These are phyloP conservation scores for Saccharomycopsis lassenensis DNA, from an alignment of 805 yeast species.

Conservation along the genomic window DNA sequence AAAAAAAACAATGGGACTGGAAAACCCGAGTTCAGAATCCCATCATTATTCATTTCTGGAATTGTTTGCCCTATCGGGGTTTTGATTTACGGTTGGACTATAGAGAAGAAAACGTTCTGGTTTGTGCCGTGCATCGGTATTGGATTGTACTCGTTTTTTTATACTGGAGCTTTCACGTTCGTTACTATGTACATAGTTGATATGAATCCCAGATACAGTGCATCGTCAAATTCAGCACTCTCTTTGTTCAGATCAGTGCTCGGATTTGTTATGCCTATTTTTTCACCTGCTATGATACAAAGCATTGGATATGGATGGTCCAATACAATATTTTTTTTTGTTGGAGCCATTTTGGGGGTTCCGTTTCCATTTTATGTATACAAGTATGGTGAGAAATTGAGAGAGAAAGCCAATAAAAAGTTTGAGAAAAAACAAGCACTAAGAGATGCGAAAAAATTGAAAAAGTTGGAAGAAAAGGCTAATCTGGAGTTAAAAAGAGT, in stretches of 20 bases:
- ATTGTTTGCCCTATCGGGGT: conserved; percentile 48
- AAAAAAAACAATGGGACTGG: conserved; percentile 38
- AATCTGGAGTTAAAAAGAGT: no score
- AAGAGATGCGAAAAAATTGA: conserved; percentile 33
- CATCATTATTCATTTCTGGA: conserved; percentile 38
- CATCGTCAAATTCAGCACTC: conserved; percentile 57
- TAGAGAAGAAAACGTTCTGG: conserved; percentile 44
- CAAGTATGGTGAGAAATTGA: conserved; percentile 43
- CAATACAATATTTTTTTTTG: conserved; percentile 47
- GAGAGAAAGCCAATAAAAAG: conserved; percentile 46
- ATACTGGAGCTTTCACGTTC: conserved; percentile 46
- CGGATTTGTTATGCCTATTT: conserved; percentile 61
- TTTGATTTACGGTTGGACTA: conserved; percentile 66
- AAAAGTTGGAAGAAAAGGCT: conserved; percentile 23
- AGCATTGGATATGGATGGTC: conserved; percentile 62
- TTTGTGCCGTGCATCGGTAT: conserved; percentile 53
- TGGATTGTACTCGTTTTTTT: conserved; percentile 45
- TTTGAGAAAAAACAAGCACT: conserved; percentile 36
- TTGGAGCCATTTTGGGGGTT: conserved; percentile 48
- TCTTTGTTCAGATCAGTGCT: conserved; percentile 55
- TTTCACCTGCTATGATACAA: conserved; percentile 47
- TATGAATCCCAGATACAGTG: conserved; percentile 57
- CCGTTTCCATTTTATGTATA: conserved; percentile 55
- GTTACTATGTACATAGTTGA: conserved; percentile 54
- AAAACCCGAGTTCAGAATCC: conserved; percentile 52